Conservation (phyloP, 2,329 filamentous ascomycete species). For the Colletotrichum musae region DNA sequence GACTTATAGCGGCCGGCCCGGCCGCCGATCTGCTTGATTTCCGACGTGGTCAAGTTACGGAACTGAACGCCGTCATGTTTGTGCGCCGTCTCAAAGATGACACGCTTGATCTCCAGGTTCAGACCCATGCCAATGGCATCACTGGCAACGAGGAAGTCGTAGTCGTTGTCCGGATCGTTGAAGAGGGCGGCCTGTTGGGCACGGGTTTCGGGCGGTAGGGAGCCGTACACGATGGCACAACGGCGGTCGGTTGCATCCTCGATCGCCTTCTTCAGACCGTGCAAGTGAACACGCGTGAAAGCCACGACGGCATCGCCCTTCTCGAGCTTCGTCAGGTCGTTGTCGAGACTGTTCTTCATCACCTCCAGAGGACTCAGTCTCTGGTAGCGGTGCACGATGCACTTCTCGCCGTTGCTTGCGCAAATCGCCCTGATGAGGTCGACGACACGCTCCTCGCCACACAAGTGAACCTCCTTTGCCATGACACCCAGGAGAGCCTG, state of each 20-base stretch:
- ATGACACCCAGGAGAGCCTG: conserved; percentile 88
- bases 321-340: conserved; percentile 75
- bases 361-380: conserved; percentile 84
- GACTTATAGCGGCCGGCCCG: conserved; percentile 89
- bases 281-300: conserved; percentile 87
- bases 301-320: conserved; percentile 94
- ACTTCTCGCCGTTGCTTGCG: conserved; percentile 83
- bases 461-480: conserved; percentile 92
- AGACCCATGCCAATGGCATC: conserved; percentile 98
- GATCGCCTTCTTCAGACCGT: conserved; percentile 83
- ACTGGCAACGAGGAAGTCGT: conserved; percentile 93
- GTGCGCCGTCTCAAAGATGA: conserved; percentile 84
- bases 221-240: conserved; percentile 94
- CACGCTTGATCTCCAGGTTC: conserved; percentile 91
- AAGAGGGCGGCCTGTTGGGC: conserved; percentile 93
- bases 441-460: conserved; percentile 88
- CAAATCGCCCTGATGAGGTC: conserved; percentile 84
- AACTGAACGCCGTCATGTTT: conserved; percentile 78
- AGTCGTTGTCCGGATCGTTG: conserved; percentile 95
- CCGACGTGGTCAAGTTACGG: conserved; percentile 76
- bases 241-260: conserved; percentile 82
- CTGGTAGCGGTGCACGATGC: conserved; percentile 86
- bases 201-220: conserved; percentile 91
- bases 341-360: conserved; percentile 73
- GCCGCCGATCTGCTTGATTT: conserved; percentile 95